These are phyloP conservation scores for Plasmodium ovale DNA, from an alignment of 169 alveolate genomes.

Conservation along the genomic window DNA sequence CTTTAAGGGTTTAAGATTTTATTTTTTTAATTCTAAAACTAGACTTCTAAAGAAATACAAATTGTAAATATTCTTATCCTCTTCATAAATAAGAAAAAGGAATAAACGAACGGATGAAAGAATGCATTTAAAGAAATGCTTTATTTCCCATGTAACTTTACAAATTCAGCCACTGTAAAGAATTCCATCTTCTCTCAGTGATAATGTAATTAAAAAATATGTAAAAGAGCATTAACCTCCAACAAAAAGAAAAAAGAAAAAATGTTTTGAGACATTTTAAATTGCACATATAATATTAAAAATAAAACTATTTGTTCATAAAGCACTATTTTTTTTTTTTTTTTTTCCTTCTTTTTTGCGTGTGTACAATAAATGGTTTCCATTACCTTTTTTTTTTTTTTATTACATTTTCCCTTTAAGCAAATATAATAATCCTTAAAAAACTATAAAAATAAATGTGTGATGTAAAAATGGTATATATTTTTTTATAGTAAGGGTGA, in stretches of 20 bases:
- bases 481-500: constrained; percentile 3
- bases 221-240: not conserved
- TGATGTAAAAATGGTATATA: too few relatives aligned
- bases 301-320: not conserved
- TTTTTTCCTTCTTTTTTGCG: constrained; percentile 19
- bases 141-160: constrained; percentile 1
- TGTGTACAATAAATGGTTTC: constrained; percentile 32
- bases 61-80: constrained; percentile 16
- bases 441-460: too few relatives aligned
- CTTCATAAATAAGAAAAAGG: constrained; percentile 26
- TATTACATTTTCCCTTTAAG: not conserved
- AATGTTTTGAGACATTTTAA: constrained; percentile 31
- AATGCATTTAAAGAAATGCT: not conserved
- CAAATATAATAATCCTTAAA: not conserved
- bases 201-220: constrained; percentile 7
- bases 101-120: not conserved
- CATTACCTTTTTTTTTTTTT: not conserved
- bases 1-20: not conserved
- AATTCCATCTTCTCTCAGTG: not conserved
- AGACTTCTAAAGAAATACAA: constrained; percentile 26
- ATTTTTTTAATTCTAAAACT: constrained; percentile 46
- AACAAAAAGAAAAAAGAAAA: not conserved
- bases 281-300: constrained; percentile 8
- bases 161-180: constrained; percentile 6
- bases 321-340: constrained; percentile 18